A percentile compares a stretch with the other conserved stretches of the same genome.
Evolutionary conservation across 192 early-diverging fungal genomes (phyloP).

Genomic region (Pilaira anomala): DNA sequence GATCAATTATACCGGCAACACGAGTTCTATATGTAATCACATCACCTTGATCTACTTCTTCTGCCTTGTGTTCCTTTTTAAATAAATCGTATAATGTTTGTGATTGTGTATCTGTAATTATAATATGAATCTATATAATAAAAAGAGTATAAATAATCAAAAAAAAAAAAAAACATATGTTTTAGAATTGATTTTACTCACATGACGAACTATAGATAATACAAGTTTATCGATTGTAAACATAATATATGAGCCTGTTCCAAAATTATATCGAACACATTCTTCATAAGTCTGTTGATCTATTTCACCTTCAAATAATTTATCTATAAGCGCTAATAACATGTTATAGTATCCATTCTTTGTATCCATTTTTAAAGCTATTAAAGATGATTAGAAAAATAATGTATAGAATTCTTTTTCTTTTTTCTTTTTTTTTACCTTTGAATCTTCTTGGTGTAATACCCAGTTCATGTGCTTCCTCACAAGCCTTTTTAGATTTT

Average conservation of each 20-base stretch:
- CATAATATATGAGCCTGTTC: constrained; percentile 81
- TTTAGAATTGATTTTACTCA: too few species aligned
- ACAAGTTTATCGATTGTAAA: constrained; percentile 91
- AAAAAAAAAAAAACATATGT: not conserved
- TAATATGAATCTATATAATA: constrained; percentile 14
- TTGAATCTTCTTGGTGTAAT: constrained; percentile 45
- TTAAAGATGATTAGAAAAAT: not conserved
- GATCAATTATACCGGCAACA: constrained; percentile 11
- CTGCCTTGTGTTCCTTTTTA: constrained; percentile 14
- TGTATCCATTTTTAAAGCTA: constrained; percentile 48
- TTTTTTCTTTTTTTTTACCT: constrained; percentile 24
- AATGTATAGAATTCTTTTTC: not conserved
- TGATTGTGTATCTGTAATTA: constrained; percentile 18
- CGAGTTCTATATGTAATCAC: constrained; percentile 1
- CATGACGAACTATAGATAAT: constrained; percentile 67
- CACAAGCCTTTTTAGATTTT: constrained; percentile 49
- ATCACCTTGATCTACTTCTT: constrained; percentile 6
- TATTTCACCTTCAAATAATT: constrained; percentile 76
- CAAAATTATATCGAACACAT: constrained; percentile 77
- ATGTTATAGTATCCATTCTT: constrained; percentile 67
- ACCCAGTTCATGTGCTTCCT: constrained; percentile 53
- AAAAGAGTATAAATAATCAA: not conserved
- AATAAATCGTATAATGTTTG: constrained; percentile 11
- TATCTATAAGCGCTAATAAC: constrained; percentile 69
- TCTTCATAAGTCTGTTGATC: constrained; percentile 86